Conservation (phyloP, 345 rosid species). For the Kandelia obovata region DNA sequence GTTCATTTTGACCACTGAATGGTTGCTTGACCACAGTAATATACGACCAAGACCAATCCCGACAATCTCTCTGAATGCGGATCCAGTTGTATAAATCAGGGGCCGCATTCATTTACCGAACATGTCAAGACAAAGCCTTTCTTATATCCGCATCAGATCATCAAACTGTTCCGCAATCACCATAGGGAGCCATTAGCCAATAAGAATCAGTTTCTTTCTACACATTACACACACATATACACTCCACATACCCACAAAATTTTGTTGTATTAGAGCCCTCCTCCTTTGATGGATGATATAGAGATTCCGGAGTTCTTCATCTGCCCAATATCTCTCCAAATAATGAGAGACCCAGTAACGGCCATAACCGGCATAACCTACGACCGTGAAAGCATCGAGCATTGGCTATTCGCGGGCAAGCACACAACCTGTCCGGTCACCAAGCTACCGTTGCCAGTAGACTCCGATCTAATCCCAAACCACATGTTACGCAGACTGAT, state of each 20-base stretch:
- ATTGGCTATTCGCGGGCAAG: slow-evolving; percentile 45
- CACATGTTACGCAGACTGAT: slow-evolving; percentile 66
- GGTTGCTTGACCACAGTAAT: not conserved
- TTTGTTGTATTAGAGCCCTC: not conserved
- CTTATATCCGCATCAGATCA: not conserved
- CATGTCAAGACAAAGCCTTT: not conserved
- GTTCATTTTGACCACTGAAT: slow-evolving; percentile 7
- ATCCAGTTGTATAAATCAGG: slow-evolving; percentile 18
- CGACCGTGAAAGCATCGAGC: slow-evolving; percentile 72
- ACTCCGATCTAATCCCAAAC: slow-evolving; percentile 69
- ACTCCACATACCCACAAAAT: not conserved
- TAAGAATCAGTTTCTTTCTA: not conserved
- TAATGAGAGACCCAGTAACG: slow-evolving; percentile 87
- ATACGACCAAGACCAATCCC: slow-evolving; percentile 23
- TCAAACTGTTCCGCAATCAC: not conserved
- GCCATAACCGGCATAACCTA: slow-evolving; percentile 74
- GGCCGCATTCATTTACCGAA: slow-evolving; percentile 36
- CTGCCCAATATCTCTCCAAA: slow-evolving; percentile 77
- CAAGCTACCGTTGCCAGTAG: slow-evolving; percentile 47
- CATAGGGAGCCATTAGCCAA: not conserved
- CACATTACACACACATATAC: not conserved
- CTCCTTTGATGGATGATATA: slow-evolving; percentile 35
- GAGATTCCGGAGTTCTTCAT: slow-evolving; percentile 62
- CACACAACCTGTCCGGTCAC: slow-evolving; percentile 55
- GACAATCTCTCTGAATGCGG: not conserved